Evolutionary conservation across 345 rosid genomes (phyloP).

Genomic region (Ailanthus altissimus): DNA sequence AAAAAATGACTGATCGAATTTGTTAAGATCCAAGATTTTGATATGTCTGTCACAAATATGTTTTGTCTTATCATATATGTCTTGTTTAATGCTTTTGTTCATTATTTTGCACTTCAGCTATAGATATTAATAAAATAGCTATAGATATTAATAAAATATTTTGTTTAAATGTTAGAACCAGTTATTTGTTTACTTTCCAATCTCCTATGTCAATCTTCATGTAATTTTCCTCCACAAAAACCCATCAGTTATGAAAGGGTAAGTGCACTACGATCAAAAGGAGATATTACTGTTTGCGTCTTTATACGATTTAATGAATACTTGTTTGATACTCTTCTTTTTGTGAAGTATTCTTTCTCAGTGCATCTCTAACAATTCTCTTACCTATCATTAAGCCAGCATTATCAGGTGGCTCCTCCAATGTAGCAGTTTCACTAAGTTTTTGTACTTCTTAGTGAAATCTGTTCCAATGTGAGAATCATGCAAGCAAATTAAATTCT

Average conservation of each 20-base stretch:
- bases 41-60: too few relatives aligned
- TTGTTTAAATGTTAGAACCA: not conserved
- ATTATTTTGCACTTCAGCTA: not conserved
- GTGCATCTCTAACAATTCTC: not conserved
- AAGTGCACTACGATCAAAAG: not conserved
- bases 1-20: not conserved
- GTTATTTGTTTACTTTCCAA: not conserved
- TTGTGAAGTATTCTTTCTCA: not conserved
- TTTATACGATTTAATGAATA: not conserved
- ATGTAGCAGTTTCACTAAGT: slow-evolving; percentile 19
- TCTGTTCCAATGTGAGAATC: slow-evolving; percentile 1
- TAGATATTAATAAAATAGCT: not conserved
- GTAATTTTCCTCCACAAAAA: not conserved
- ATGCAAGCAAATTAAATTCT: slow-evolving; percentile 16
- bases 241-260: not conserved
- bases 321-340: not conserved
- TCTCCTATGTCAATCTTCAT: not conserved
- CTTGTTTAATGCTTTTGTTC: not conserved
- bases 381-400: slow-evolving; percentile 1
- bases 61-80: not conserved
- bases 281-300: not conserved
- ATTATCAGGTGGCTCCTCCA: slow-evolving; percentile 19
- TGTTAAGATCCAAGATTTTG: not conserved
- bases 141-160: not conserved
- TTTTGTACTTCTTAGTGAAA: not conserved